Conservation (phyloP, 2,329 filamentous ascomycete genomes). For the Ophiostoma sp. region DNA sequence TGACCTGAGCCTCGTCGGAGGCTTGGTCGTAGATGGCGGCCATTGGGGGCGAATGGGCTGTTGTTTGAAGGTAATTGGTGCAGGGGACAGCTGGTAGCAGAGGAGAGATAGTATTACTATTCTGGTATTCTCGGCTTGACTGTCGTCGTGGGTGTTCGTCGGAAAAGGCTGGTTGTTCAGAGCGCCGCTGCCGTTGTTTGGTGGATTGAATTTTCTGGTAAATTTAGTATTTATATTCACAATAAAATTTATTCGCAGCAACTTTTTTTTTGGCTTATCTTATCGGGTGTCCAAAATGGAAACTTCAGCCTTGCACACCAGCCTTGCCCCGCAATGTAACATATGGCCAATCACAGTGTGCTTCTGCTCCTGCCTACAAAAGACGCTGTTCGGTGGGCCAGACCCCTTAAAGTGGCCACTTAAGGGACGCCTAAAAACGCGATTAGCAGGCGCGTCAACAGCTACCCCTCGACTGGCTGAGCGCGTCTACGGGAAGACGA, state of each 20-base stretch:
- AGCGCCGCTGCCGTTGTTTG: constrained; percentile 2
- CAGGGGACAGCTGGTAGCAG: background rate
- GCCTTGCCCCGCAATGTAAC: constrained; percentile 24
- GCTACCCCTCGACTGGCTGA: constrained; percentile 5
- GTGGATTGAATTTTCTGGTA: constrained; percentile 16
- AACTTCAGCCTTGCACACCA: constrained; percentile 20
- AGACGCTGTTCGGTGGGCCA: constrained; percentile 3
- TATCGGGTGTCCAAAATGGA: constrained; percentile 18
- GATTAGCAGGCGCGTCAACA: constrained; percentile 13
- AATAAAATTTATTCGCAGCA: background rate
- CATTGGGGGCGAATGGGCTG: constrained; percentile 16
- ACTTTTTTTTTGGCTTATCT: constrained; percentile 26
- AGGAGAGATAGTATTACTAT: background rate
- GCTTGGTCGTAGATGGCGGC: constrained; percentile 25
- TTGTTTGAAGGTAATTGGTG: background rate
- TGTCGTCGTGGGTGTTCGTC: background rate
- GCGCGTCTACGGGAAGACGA: background rate
- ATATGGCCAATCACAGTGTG: constrained; percentile 12
- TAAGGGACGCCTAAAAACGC: constrained; percentile 10
- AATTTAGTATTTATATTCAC: background rate
- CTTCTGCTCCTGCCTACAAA: background rate
- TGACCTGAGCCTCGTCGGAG: constrained; percentile 48
- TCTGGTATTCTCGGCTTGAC: background rate
- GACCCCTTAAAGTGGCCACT: constrained; percentile 14
- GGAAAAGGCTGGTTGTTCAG: background rate